Percentiles rank a stretch among this genome's conserved stretches.
These are phyloP conservation scores for Leccinum disarticulatum DNA, from an alignment of 768 basidiomycete species.

Conservation along the genomic window DNA sequence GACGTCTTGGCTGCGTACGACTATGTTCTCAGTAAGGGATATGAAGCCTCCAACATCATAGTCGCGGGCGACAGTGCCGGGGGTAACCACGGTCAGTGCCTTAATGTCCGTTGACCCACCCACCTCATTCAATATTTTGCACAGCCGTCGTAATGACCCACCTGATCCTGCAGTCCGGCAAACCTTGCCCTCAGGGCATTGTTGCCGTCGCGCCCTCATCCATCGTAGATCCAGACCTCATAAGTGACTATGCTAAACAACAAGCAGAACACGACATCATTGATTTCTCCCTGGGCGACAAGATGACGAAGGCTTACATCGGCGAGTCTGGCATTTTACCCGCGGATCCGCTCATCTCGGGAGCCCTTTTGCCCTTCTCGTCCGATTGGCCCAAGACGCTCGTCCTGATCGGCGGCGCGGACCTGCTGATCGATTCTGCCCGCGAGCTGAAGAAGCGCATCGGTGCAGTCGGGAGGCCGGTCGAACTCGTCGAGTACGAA, in stretches of 20 bases:
- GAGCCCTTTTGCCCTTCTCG: too few relatives aligned
- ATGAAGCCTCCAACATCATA: conserved; percentile 19
- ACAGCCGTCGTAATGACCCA: conserved; percentile 27
- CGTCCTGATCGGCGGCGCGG: too few relatives aligned
- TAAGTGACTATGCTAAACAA: conserved; percentile 6
- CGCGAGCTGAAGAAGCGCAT: conserved; percentile 16
- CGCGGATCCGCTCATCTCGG: too few relatives aligned
- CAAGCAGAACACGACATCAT: conserved; percentile 4
- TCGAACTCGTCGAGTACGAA: conserved; percentile 27
- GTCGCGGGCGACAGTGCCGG: conserved; percentile 29
- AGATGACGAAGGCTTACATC: conserved; percentile 6
- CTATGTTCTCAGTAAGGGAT: conserved; percentile 25
- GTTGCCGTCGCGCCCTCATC: conserved; percentile 51
- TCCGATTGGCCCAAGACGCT: too few relatives aligned
- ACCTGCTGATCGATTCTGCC: conserved; percentile 14
- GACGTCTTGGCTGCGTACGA: conserved; percentile 28
- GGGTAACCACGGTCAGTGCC: conserved; percentile 21
- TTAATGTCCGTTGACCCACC: too few relatives aligned
- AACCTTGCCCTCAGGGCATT: conserved; percentile 52
- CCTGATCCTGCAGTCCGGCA: conserved; percentile 50
- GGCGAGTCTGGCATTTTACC: too few relatives aligned
- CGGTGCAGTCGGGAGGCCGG: not conserved
- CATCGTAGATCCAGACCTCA: not conserved
- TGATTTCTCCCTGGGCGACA: not conserved
- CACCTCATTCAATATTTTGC: not conserved